Base-by-base conservation (phyloP, 148 eudicot genomes). In the Chenopodium formosanum region DNA sequence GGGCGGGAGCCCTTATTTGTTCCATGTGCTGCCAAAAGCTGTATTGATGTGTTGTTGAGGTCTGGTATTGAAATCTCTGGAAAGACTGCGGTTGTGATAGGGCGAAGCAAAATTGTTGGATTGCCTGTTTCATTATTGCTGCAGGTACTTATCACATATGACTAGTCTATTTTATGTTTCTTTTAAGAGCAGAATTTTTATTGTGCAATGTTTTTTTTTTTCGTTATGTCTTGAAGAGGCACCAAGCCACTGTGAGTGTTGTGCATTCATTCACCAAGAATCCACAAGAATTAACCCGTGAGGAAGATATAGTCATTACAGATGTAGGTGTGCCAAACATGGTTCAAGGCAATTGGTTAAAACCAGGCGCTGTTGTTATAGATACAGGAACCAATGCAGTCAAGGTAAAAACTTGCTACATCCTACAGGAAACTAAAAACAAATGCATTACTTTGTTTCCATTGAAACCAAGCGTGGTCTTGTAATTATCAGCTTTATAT, bases 321-420 rank as follows among this genome's bases (percentile, higher is more conserved):
- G 92, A 90, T 85, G 89, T 82, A 0, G 89, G 92, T 4, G 79
- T 85, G 70, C 91, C 92, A 16, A 87, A 90, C 75, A 16, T 88
- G 84, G 87, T 90, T 40, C 85, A 88, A 83, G 92, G 92, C 65
- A 75, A 82, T 79, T 88, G 92, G 92, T 80, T 88, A 47, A 90
- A 87, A 79, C 87, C 85, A 71, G 91, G 90, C 52, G 89, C 87
- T 2, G 79, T 90, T 60, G 88, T 90, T 48, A 88, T 90, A 70
- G 92, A 90, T 82, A 84, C 88, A 62, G 91, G 89, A 52, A 78
- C 87, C 53, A 90, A 82, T 74, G 79, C 87, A 31, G 78, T 88
- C 31, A 85, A 88, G 90, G 92, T 90, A 76, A 78, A 31, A 27
- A 40, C 14, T 40, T 71, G 27, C 63, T 58, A 3, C 27, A 22